Evolutionary conservation across 805 yeast species (phyloP).

Genomic region (Clavispora vitiphila): DNA sequence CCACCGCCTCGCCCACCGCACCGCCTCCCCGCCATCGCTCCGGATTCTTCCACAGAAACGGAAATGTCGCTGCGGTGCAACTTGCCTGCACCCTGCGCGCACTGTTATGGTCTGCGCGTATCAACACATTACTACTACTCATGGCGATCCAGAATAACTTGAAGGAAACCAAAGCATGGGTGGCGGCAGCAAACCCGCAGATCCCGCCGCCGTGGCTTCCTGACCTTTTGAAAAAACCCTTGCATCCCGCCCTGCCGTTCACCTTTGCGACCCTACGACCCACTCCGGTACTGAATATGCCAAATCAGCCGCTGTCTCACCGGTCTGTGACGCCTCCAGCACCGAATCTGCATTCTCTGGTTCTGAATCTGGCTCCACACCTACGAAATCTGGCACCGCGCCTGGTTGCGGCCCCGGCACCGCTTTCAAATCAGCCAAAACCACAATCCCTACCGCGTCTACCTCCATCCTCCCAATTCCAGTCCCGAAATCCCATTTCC

Average conservation of each 20-base stretch:
- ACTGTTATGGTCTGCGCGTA: not conserved
- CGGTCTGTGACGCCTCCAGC: too few species aligned
- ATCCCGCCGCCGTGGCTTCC: constrained; percentile 9
- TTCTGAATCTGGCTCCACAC: too few species aligned
- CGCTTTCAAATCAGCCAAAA: not conserved
- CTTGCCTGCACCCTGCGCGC: not conserved
- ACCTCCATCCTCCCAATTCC: not conserved
- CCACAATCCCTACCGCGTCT: too few species aligned
- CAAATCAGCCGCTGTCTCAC: too few species aligned
- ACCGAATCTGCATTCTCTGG: too few species aligned
- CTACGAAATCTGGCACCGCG: too few species aligned
- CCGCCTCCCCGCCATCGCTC: too few species aligned
- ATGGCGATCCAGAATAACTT: constrained; percentile 18
- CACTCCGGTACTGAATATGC: not conserved
- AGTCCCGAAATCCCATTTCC: not conserved
- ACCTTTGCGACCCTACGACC: not conserved
- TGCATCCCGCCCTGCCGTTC: not conserved
- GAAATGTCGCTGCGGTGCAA: too few species aligned
- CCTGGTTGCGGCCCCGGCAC: too few species aligned
- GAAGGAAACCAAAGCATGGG: constrained; percentile 13
- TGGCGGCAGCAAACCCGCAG: constrained; percentile 10
- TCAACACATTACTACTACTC: not conserved
- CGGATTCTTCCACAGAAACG: too few species aligned
- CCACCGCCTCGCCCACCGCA: too few species aligned
- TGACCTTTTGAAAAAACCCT: constrained; percentile 1